A percentile compares a stretch with the other conserved stretches of the same genome.
Evolutionary conservation across 169 alveolate species (phyloP).

Genomic region (Toxoplasma gondii): DNA sequence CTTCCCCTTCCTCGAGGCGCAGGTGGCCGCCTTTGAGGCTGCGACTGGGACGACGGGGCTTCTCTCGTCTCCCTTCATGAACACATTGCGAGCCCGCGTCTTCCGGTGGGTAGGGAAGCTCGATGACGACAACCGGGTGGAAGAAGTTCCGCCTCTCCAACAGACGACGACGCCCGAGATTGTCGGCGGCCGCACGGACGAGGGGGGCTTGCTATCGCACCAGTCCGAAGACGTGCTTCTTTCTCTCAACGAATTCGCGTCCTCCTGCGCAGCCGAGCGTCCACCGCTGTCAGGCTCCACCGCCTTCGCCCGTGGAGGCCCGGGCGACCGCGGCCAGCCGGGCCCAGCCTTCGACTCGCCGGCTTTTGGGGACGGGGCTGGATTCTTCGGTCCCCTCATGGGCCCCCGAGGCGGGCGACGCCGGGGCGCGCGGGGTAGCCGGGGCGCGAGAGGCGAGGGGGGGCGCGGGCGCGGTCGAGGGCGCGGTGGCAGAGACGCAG

Average conservation of each 20-base stretch:
- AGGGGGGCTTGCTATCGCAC: constrained; percentile 20
- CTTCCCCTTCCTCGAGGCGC: constrained; percentile 49
- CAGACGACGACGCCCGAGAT: constrained; percentile 3
- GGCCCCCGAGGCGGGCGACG: neutral
- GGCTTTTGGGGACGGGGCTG: neutral
- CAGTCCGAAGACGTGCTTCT: neutral
- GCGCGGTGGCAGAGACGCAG: neutral
- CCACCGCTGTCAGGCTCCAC: neutral
- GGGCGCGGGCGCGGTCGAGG: neutral
- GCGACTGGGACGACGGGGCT: neutral
- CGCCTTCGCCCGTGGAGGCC: neutral
- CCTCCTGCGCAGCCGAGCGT: neutral
- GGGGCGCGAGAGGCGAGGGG: neutral
- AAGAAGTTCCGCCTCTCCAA: constrained; percentile 32
- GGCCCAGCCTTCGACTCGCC: neutral
- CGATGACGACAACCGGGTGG: neutral
- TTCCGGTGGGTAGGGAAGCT: constrained; percentile 19
- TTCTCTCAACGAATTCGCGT: neutral
- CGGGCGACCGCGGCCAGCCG: neutral
- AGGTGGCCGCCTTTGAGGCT: constrained; percentile 60
- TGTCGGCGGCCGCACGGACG: constrained; percentile 6
- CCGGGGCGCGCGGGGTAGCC: neutral
- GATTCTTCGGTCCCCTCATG: neutral
- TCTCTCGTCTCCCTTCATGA: constrained; percentile 27
- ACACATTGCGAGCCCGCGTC: constrained; percentile 40